These are phyloP conservation scores for Scenedesmus sp. DNA, from an alignment of 163 green algal species.

Conservation along the genomic window DNA sequence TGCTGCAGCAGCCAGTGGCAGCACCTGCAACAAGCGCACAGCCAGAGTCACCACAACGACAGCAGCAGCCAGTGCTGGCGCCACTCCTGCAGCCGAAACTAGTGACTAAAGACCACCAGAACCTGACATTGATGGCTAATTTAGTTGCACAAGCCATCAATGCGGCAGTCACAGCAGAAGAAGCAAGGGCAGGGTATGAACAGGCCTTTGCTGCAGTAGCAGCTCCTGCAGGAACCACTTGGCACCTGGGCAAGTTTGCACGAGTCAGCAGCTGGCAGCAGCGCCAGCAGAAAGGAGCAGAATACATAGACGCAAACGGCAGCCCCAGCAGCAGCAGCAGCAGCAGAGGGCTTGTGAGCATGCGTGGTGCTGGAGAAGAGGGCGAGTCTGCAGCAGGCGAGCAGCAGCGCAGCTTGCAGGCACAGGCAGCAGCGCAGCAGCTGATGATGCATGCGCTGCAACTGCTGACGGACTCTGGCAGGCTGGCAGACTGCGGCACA, in stretches of 20 bases:
- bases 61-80: not conserved
- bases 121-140: not conserved
- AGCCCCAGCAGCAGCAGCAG: conserved; percentile 1
- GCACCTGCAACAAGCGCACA: not conserved
- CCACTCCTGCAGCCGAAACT: not conserved
- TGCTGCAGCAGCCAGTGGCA: not conserved
- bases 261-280: conserved; percentile 3
- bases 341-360: not conserved
- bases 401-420: not conserved
- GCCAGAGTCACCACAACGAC: not conserved
- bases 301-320: not conserved
- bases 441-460: conserved; percentile 19
- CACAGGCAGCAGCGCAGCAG: not conserved
- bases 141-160: not conserved
- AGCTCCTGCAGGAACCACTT: not conserved
- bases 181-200: not conserved
- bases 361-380: not conserved
- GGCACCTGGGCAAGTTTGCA: conserved; percentile 7
- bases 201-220: conserved; percentile 1
- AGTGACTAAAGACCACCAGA: not conserved
- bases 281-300: not conserved
- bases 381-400: not conserved
- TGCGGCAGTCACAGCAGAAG: not conserved
- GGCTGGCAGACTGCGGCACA: conserved; percentile 30
- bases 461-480: not conserved